Evolutionary conservation across 2,329 filamentous ascomycete genomes (phyloP), one percentile per base, ranked within the genome.

Genomic region (Capronia epimyces): DNA sequence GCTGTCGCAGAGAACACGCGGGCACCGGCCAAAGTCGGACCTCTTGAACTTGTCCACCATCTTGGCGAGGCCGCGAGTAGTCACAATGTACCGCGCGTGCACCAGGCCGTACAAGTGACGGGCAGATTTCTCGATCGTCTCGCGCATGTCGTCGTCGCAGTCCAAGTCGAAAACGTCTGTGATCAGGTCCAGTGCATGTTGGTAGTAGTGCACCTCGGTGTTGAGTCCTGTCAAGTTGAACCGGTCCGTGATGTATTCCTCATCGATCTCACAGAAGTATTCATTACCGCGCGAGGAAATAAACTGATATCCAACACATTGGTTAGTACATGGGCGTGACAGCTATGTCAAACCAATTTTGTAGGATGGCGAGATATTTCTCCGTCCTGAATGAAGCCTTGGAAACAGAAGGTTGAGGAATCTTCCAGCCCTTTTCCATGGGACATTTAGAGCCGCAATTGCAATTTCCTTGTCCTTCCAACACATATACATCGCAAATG

Each of bases 31-130:
- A 66, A 98, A 98, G 67, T 97, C 91, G 62, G 84, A 87, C 68
- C 95, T 95, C 67, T 98, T 98, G 72, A 95, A 98, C 71, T 98
- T 98, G 62, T 98, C 93, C 56, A 97, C 93, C 93, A 98, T 98
- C 70, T 98, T 98, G 7, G 87, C 83, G 48, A 98, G 74, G 3
- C 93, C 93, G 59, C 93, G 78, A 3, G 93, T 98, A 8, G 93
- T 97, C 53, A 97, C 91, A 59, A 98, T 93, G 67, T 97, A 98
- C 49, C 93, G 82, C 22, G 93, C 93, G 67, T 98, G 93, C 32
- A 98, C 91, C 3, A 98, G 78, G 43, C 93, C 93, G 67, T 98
- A 98, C 1, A 98, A 79, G 68, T 97, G 93, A 56, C 93, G 80
- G 2, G 93, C 93, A 32, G 89, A 95, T 73, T 96, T 97, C 72